These are phyloP conservation scores for Eucalyptus curtisii DNA, from an alignment of 345 rosid genomes.

Conservation along the genomic window DNA sequence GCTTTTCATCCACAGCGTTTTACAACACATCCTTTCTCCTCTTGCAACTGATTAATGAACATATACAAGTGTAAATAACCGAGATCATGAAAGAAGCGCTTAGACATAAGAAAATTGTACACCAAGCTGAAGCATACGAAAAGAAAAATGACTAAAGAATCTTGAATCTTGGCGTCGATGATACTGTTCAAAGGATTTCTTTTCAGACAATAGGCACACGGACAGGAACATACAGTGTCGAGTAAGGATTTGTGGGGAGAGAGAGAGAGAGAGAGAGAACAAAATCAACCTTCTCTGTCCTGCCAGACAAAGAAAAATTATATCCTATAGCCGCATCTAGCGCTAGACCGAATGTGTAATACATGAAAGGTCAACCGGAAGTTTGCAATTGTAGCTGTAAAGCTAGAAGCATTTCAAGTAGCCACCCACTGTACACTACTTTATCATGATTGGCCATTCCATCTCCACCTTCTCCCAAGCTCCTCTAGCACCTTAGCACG, in stretches of 20 bases:
- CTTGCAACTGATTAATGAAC: not conserved
- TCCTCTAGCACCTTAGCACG: constrained; percentile 83
- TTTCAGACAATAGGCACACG: not conserved
- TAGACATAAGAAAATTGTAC: not conserved
- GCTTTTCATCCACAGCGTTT: not conserved
- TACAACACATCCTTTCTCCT: not conserved
- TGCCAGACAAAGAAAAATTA: not conserved
- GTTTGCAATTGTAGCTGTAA: not conserved
- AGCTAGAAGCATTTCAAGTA: not conserved
- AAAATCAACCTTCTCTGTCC: not conserved
- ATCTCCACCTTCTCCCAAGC: constrained; percentile 82
- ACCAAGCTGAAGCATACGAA: not conserved
- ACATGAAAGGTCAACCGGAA: not conserved
- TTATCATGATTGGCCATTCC: constrained; percentile 23
- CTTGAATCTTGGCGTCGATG: not conserved
- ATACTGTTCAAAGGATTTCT: not conserved
- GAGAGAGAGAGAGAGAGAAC: not conserved
- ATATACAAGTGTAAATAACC: not conserved
- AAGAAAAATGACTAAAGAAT: not conserved
- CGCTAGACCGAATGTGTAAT: not conserved
- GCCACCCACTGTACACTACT: not conserved
- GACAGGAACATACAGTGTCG: not conserved
- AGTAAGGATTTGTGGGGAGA: not conserved
- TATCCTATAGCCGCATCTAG: not conserved
- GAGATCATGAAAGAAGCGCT: not conserved